These are phyloP conservation scores for Fusarium nygamai DNA, from an alignment of 2,329 filamentous ascomycete species.

Conservation along the genomic window DNA sequence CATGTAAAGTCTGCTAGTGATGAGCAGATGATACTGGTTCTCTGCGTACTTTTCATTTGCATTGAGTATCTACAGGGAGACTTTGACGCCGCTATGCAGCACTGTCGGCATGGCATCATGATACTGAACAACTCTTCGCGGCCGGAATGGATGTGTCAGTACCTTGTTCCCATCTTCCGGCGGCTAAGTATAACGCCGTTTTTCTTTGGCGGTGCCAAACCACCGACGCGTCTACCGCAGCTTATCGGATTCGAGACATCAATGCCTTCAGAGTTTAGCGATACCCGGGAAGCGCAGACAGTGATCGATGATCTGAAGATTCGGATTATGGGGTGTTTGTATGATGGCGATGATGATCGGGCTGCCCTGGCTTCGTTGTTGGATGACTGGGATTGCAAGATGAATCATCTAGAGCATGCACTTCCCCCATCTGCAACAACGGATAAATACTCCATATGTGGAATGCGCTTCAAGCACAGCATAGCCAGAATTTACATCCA, in stretches of 20 bases:
- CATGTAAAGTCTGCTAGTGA: slow-evolving; percentile 4
- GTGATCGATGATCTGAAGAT: not conserved
- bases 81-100: slow-evolving; percentile 4
- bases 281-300: not conserved
- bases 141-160: not conserved
- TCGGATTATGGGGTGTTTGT: not conserved
- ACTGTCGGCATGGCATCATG: slow-evolving; percentile 9
- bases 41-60: slow-evolving; percentile 25
- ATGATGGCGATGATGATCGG: not conserved
- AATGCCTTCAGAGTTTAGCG: not conserved
- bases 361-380: not conserved
- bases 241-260: not conserved
- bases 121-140: not conserved
- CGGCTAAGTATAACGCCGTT: slow-evolving; percentile 14
- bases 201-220: not conserved
- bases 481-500: not conserved
- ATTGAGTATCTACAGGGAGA: slow-evolving; percentile 26
- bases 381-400: not conserved
- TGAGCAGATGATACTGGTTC: slow-evolving; percentile 3
- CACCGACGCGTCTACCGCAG: not conserved
- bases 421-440: not conserved
- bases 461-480: slow-evolving; percentile 5
- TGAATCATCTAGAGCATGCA: not conserved
- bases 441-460: not conserved
- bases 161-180: slow-evolving; percentile 15